Evolutionary conservation across 169 alveolate species (phyloP), one percentile per base, ranked within the genome.

Genomic region (Eimeria sp.): DNA sequence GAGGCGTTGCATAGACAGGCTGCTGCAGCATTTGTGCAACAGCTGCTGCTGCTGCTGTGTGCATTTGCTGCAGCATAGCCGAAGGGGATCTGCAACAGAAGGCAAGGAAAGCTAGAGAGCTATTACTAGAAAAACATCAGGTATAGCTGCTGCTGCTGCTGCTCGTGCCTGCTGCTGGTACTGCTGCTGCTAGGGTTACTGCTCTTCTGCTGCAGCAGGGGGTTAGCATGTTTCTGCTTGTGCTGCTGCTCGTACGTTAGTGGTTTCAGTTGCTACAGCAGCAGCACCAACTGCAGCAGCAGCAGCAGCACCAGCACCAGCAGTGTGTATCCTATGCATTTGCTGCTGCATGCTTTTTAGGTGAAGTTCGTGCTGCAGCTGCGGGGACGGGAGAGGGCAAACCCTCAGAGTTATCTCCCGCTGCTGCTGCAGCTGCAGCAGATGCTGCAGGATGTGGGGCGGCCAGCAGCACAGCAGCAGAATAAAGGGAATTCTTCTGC

Each of bases 351-450:
- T 40, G 43, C 45, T 9, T 1, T 54, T 16, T n/a, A 82, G 90
- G 90, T 82, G 18, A 82, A 82, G 30, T 82, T 82, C 30, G 25
- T 73, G 47, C 90, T 82, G 90, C 90, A 51, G 90, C 72, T 82
- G 45, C 30, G 90, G 22, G 90, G 90, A 11, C 49, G 90, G 22
- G 90, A 82, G 72, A 25, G 49, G 49, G 25, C 25, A 34, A 25
- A 25, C 73, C 90, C 90, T 9, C 72, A 82, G 49, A 51, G n/a
- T 40, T 54, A 82, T 49, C 72, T 82, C n/a, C 90, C 90, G 45
- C 90, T 82, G 73, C 72, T 82, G 90, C 67, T 20, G 45, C 67
- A 82, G 30, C 67, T 82, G 51, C 90, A 82, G 72, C 73, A 82
- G 90, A 45, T 82, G 90, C 73, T 82, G 49, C 72, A 54, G 51